Evolutionary conservation across 1,139 yeast genomes (phyloP).

Genomic region (Kluyveromyces sp.): DNA sequence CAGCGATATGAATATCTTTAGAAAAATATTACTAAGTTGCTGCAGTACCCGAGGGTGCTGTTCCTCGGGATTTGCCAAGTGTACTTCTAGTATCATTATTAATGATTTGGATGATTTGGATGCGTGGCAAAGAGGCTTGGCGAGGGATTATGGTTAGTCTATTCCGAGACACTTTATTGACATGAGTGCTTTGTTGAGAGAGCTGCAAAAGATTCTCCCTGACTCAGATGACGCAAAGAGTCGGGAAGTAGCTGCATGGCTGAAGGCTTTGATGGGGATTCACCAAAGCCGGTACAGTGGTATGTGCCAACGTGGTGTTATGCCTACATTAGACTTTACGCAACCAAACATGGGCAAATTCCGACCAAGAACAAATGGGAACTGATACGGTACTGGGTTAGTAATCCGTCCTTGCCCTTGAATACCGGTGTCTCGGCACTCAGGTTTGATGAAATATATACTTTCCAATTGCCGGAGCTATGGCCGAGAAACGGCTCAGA

Average conservation of each 20-base stretch:
- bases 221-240: neutral
- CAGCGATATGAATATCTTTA: no score
- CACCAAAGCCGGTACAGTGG: neutral
- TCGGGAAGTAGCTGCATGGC: neutral
- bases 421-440: constrained; percentile 1
- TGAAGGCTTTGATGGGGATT: neutral
- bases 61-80: no score
- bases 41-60: no score
- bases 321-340: neutral
- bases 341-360: neutral
- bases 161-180: no score
- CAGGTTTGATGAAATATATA: neutral
- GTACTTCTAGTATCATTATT: no score
- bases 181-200: no score
- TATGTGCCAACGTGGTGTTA: neutral
- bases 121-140: no score
- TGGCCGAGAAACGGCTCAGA: neutral
- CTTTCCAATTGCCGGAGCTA: constrained; percentile 1
- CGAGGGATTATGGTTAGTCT: no score
- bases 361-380: neutral
- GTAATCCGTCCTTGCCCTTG: neutral
- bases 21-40: no score
- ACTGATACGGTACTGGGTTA: neutral
- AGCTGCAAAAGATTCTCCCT: neutral
- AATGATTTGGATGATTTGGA: no score